These are phyloP conservation scores for Mucor mucedo DNA, from an alignment of 371 early-diverging fungal species.

Conservation along the genomic window DNA sequence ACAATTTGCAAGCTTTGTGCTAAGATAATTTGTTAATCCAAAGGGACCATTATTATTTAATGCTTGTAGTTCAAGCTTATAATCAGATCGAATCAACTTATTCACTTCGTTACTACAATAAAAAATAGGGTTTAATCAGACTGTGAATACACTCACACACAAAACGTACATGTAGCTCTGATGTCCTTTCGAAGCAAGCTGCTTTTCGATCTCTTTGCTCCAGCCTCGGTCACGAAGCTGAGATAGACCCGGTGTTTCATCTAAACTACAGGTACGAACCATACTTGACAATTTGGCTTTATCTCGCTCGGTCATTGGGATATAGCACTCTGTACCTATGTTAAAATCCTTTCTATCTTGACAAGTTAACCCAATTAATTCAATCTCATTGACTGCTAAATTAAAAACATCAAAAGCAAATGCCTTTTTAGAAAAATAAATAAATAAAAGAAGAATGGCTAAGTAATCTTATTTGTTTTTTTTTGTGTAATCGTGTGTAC, in stretches of 20 bases:
- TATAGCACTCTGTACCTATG: conserved; percentile 23
- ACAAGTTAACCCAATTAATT: conserved; percentile 38
- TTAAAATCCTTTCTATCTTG: conserved; percentile 34
- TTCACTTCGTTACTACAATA: conserved; percentile 27
- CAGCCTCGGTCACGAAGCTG: conserved; percentile 26
- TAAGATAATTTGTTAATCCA: conserved; percentile 20
- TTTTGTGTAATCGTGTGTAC: neutral
- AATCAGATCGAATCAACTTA: conserved; percentile 16
- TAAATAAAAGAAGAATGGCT: no score
- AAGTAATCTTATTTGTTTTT: no score
- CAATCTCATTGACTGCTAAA: conserved; percentile 39
- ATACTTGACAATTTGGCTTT: conserved; percentile 23
- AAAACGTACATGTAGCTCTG: conserved; percentile 20
- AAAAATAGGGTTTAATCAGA: conserved; percentile 24
- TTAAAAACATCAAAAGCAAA: conserved; percentile 45
- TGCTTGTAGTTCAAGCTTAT: conserved; percentile 45
- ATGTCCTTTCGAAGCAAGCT: conserved; percentile 13
- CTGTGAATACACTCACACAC: neutral
- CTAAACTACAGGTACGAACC: conserved; percentile 11
- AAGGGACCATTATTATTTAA: conserved; percentile 29
- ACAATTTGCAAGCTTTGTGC: conserved; percentile 17
- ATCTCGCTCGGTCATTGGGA: conserved; percentile 34
- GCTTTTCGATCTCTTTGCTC: conserved; percentile 10
- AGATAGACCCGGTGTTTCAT: conserved; percentile 26
- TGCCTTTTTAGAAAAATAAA: conserved; percentile 14